Evolutionary conservation across 371 early-diverging fungal species (phyloP).

Genomic region (Mucor indicus): DNA sequence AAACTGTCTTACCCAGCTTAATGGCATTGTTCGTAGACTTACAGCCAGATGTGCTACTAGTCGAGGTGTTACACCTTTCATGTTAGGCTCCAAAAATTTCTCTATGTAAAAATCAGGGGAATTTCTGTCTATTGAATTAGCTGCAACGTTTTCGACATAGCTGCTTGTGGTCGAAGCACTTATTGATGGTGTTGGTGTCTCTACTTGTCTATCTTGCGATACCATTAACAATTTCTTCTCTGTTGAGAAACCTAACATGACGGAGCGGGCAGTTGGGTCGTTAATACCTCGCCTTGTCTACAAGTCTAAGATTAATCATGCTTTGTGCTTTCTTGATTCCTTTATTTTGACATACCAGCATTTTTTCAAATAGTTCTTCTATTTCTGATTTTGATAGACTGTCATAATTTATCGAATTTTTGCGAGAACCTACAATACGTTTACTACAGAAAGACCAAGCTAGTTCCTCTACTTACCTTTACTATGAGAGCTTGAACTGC

Average conservation of each 20-base stretch:
- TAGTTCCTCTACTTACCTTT: too few relatives aligned
- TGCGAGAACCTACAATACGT: too few relatives aligned
- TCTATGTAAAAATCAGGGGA: slow-evolving; percentile 68
- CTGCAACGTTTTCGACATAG: too few relatives aligned
- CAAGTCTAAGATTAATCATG: neutral
- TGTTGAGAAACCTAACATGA: slow-evolving; percentile 41
- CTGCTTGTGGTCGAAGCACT: too few relatives aligned
- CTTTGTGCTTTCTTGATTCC: too few relatives aligned
- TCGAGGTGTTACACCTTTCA: slow-evolving; percentile 57
- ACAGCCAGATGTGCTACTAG: slow-evolving; percentile 65
- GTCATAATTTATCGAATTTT: slow-evolving; percentile 10
- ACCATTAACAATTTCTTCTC: slow-evolving; percentile 55
- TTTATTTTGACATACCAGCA: too few relatives aligned
- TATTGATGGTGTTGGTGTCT: slow-evolving; percentile 17
- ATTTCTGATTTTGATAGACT: slow-evolving; percentile 26
- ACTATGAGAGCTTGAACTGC: too few relatives aligned
- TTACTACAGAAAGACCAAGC: too few relatives aligned
- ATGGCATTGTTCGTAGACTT: slow-evolving; percentile 70
- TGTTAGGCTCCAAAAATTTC: slow-evolving; percentile 54
- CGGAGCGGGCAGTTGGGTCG: slow-evolving; percentile 32
- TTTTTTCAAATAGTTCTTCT: slow-evolving; percentile 47
- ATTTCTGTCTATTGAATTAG: too few relatives aligned
- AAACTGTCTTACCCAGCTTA: slow-evolving; percentile 68
- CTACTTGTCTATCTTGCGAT: slow-evolving; percentile 46
- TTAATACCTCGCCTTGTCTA: slow-evolving; percentile 49